These are phyloP conservation scores for Magnaporthiopsis poae DNA, from an alignment of 2,329 filamentous ascomycete genomes.

Conservation along the genomic window DNA sequence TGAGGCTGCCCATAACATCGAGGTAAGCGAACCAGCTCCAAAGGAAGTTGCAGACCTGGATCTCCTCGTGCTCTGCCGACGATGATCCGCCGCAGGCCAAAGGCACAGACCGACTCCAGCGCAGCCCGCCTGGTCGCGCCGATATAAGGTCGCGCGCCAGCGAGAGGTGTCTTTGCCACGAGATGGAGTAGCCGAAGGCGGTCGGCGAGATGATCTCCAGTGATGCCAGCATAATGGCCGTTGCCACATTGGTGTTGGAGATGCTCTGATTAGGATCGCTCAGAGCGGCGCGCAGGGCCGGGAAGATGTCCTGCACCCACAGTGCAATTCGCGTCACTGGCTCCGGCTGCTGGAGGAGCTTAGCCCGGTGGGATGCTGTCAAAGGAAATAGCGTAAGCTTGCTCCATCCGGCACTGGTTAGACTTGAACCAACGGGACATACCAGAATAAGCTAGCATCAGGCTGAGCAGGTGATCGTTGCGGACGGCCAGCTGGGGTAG, in stretches of 20 bases:
- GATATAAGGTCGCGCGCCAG: constrained; percentile 68
- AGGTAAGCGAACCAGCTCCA: constrained; percentile 77
- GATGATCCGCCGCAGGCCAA: constrained; percentile 21
- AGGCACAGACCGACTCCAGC: constrained; percentile 8
- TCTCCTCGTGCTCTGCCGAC: constrained; percentile 41
- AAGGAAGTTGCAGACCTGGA: constrained; percentile 61
- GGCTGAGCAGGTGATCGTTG: constrained; percentile 62
- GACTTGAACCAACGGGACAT: constrained; percentile 10
- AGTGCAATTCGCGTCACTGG: constrained; percentile 67
- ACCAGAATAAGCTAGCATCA: constrained; percentile 67
- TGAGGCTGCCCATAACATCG: constrained; percentile 66
- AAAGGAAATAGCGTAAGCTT: not conserved
- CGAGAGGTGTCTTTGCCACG: constrained; percentile 71
- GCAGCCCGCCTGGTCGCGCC: constrained; percentile 39
- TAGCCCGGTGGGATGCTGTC: constrained; percentile 66
- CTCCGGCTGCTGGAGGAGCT: constrained; percentile 62
- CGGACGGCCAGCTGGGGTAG: constrained; percentile 53
- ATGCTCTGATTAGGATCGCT: constrained; percentile 51
- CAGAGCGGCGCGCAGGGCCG: constrained; percentile 58
- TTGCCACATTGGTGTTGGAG: constrained; percentile 64
- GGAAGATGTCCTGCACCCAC: constrained; percentile 73
- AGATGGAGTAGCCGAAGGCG: constrained; percentile 68
- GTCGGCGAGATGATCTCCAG: constrained; percentile 75
- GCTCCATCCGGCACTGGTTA: not conserved
- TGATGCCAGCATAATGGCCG: constrained; percentile 75